These are phyloP conservation scores for Thuja plicata DNA, from an alignment of 83 land plant genomes.

Conservation along the genomic window DNA sequence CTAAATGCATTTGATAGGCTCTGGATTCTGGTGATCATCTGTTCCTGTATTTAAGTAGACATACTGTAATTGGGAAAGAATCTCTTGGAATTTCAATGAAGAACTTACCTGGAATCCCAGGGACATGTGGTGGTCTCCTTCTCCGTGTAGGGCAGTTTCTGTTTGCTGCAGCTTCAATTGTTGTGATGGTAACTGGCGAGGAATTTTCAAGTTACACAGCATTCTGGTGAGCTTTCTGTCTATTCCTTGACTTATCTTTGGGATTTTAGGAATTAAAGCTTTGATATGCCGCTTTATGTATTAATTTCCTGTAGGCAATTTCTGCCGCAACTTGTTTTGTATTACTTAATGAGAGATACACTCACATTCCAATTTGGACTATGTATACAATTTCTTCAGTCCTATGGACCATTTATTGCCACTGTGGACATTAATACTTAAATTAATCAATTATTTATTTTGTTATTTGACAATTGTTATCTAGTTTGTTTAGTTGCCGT, in stretches of 20 bases:
- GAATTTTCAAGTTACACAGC: constrained; percentile 56
- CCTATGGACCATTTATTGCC: neutral
- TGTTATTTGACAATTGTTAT: neutral
- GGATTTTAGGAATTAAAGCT: neutral
- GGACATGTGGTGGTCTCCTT: constrained; percentile 51
- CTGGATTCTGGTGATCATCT: neutral
- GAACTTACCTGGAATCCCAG: constrained; percentile 66
- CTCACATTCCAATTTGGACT: neutral
- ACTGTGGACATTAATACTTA: neutral
- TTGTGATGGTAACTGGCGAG: constrained; percentile 46
- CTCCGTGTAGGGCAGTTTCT: constrained; percentile 49
- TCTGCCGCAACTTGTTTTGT: too few species aligned
- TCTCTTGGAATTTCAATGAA: constrained; percentile 36
- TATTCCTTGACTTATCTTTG: neutral
- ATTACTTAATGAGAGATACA: too few species aligned
- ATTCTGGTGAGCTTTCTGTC: constrained; percentile 32
- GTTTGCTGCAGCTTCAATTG: constrained; percentile 40
- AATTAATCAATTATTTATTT: neutral
- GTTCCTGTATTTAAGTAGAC: neutral
- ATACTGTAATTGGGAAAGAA: neutral
- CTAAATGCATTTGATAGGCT: neutral
- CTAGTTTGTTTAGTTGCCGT: too few species aligned
- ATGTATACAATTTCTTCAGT: neutral
- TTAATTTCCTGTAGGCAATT: neutral
- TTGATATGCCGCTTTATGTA: neutral